These are phyloP conservation scores for Blastomyces gilchristii DNA, from an alignment of 2,329 filamentous ascomycete genomes.

Conservation along the genomic window DNA sequence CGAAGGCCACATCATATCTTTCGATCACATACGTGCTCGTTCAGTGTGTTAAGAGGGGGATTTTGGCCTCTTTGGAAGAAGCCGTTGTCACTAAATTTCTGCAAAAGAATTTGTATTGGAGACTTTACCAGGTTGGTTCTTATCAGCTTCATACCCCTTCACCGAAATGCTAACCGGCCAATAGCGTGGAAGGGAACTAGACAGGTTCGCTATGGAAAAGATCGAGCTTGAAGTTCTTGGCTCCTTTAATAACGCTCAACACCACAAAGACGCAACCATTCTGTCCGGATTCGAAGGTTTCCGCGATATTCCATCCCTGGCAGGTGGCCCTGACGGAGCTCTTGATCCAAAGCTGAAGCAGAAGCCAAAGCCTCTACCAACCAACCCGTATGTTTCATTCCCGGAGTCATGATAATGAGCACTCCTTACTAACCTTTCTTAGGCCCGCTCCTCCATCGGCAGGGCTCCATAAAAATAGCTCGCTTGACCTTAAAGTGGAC, in stretches of 20 bases:
- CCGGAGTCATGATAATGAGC: not conserved
- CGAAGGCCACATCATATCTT: conserved; percentile 4
- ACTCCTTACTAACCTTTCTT: not conserved
- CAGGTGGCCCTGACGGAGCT: conserved; percentile 4
- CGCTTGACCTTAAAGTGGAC: conserved; percentile 1
- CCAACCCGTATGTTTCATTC: not conserved
- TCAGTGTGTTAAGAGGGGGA: conserved; percentile 2
- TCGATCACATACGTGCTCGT: conserved; percentile 4
- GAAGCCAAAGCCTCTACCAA: not conserved
- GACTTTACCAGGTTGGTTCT: conserved; percentile 3
- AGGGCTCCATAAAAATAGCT: not conserved
- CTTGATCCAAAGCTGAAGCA: conserved; percentile 7
- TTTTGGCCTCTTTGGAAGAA: conserved; percentile 1
- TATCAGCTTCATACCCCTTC: not conserved
- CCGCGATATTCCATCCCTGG: conserved; percentile 5
- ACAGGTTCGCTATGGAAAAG: conserved; percentile 3
- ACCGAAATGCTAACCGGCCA: not conserved
- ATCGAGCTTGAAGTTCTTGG: conserved; percentile 7
- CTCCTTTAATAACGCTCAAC: conserved; percentile 3
- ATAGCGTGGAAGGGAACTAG: conserved; percentile 3
- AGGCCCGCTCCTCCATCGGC: conserved; percentile 3
- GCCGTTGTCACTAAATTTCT: conserved; percentile 1
- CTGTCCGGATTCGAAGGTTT: conserved; percentile 2
- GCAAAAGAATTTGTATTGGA: conserved; percentile 5
- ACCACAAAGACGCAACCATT: not conserved